Base-by-base conservation (phyloP, 352 stramenopile species). In the Pythium sp. region DNA sequence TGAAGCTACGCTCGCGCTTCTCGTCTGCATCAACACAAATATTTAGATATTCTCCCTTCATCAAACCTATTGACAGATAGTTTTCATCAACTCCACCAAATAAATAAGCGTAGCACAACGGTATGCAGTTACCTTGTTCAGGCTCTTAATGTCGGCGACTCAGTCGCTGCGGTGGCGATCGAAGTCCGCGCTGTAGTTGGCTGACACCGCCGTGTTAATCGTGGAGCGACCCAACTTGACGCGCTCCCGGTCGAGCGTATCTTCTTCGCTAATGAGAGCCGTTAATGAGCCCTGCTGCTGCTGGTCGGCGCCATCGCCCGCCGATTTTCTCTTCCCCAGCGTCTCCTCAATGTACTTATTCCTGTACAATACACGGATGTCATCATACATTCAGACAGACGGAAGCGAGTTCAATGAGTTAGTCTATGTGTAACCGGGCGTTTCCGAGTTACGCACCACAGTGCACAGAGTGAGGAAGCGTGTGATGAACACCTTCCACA, bases 331-430 rank as follows among this genome's bases (percentile, higher is more conserved):
- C 61, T 83, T 87, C 30, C 84, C 73, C 46, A 94, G 62, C 61
- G 77, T 79, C 72, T 90, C 85, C 69, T 95, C 85, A 66, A 95
- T 90, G 71, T 91, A 95, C 61, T 89, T 79, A 70, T 93, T 92
- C 65, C 89, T 92, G 46, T 2, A 32, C 4, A 18, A 4, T 11
- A 54, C 8, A n/a, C 15, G 14, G 18, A 8, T 15, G 15, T 2
- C 43, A 51, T 12, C 18, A 51, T 22, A 43, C 36, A 69, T 15
- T 20, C 36, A 43, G 4, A 51, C 26, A 69, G 0, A 26, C 51
- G 26, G 14, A 11, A 64, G 53, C 7, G 54, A 59, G 43, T 12
- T n/a, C 6, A 59, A 12, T 8, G 1, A 41, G 54, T 26, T 26
- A 58, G 53, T 58, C 4, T 24, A 58, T 22, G 24, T 14, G 14